These are phyloP conservation scores for Fusarium sp. DNA, from an alignment of 2,329 filamentous ascomycete species.

Conservation along the genomic window DNA sequence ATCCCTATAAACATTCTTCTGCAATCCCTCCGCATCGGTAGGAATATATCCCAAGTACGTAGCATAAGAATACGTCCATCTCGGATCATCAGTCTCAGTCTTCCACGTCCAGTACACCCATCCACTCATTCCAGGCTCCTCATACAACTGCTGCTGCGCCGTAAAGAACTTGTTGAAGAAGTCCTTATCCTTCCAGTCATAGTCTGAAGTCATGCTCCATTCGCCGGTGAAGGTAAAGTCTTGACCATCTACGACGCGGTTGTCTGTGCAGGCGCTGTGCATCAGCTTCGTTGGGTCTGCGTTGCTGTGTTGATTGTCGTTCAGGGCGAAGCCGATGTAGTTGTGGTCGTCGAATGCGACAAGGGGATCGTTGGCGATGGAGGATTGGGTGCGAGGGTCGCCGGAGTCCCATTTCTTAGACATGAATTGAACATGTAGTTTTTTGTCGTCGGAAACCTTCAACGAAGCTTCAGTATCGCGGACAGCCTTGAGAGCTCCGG, in stretches of 20 bases:
- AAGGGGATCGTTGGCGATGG: constrained; percentile 14
- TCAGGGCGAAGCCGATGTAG: constrained; percentile 32
- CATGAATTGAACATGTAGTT: constrained; percentile 40
- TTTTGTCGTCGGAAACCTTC: not conserved
- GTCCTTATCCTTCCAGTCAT: constrained; percentile 22
- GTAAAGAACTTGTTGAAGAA: constrained; percentile 39
- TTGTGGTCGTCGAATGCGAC: constrained; percentile 35
- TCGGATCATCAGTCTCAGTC: constrained; percentile 29
- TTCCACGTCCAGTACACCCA: constrained; percentile 41
- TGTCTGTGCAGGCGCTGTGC: constrained; percentile 34
- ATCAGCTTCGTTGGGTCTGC: constrained; percentile 19
- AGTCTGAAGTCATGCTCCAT: constrained; percentile 35
- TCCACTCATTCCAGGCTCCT: constrained; percentile 31
- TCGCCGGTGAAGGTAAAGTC: constrained; percentile 32
- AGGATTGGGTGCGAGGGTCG: constrained; percentile 2
- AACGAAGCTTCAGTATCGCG: constrained; percentile 12
- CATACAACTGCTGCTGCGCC: constrained; percentile 35
- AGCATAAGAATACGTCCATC: constrained; percentile 38
- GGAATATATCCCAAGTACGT: constrained; percentile 28
- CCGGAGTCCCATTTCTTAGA: constrained; percentile 38
- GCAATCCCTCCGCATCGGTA: constrained; percentile 25
- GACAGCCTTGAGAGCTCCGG: constrained; percentile 23
- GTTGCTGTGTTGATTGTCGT: not conserved
- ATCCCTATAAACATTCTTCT: constrained; percentile 36
- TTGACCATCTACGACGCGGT: constrained; percentile 19